A percentile compares a stretch with the other conserved stretches of the same genome.
These are phyloP conservation scores for Candida succiphila DNA, from an alignment of 805 yeast species.

Conservation along the genomic window DNA sequence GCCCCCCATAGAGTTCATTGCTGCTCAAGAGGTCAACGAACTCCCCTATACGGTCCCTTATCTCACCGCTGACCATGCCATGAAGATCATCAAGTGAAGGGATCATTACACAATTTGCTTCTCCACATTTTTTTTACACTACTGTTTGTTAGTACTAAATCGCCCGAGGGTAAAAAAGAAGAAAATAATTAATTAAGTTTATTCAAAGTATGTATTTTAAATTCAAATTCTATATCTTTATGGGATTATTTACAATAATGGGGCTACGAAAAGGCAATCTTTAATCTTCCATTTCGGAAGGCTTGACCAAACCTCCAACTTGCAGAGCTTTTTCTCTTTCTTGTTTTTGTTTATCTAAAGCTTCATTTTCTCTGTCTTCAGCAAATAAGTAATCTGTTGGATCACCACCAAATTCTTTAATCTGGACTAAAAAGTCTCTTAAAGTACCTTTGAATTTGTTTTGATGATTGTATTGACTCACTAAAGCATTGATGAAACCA, in stretches of 20 bases:
- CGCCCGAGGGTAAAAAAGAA: no score
- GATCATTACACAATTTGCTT: no score
- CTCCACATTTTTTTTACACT: no score
- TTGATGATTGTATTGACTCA: constrained; percentile 63
- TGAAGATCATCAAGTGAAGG: no score
- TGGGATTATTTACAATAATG: no score
- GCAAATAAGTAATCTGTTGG: constrained; percentile 90
- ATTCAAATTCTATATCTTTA: no score
- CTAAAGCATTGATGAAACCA: constrained; percentile 70
- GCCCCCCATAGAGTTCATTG: not conserved
- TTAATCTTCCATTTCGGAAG: constrained; percentile 81
- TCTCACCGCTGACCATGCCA: no score
- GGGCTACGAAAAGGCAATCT: not conserved
- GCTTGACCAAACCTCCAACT: constrained; percentile 91
- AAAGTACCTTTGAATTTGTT: constrained; percentile 71
- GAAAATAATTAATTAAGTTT: not conserved
- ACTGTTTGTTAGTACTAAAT: no score
- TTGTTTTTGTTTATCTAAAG: constrained; percentile 52
- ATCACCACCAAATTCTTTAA: constrained; percentile 92
- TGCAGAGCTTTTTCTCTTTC: constrained; percentile 76
- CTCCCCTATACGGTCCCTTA: not conserved
- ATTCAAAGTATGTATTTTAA: not conserved
- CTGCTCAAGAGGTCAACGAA: not conserved
- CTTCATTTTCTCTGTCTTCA: constrained; percentile 80
- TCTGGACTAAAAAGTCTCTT: constrained; percentile 93